Evolutionary conservation across 768 basidiomycete species (phyloP).

Genomic region (Lanmaoa rubissima): DNA sequence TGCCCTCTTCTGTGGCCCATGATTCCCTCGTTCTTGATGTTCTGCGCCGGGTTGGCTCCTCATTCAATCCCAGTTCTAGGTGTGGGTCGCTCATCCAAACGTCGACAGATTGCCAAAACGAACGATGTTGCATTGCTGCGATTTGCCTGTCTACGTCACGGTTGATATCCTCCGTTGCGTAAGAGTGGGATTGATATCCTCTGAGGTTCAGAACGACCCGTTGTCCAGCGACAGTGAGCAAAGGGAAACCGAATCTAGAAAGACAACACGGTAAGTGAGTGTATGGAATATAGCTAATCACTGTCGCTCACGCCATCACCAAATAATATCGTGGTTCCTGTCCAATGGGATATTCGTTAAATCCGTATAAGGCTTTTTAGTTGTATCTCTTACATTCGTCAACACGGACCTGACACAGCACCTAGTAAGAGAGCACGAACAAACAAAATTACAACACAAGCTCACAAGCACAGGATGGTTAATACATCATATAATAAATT

Average conservation of each 20-base stretch:
- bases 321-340: too few species aligned
- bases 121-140: neutral
- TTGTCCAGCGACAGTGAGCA: conserved; percentile 17
- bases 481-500: conserved; percentile 3
- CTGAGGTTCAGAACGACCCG: conserved; percentile 20
- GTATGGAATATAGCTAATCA: too few species aligned
- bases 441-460: neutral
- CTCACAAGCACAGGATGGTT: conserved; percentile 4
- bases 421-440: too few species aligned
- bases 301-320: too few species aligned
- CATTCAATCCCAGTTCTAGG: neutral
- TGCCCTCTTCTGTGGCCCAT: too few species aligned
- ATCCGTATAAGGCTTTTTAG: too few species aligned
- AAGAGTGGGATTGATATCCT: neutral
- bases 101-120: conserved; percentile 3
- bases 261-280: too few species aligned
- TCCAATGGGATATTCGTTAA: too few species aligned
- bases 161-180: neutral
- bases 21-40: too few species aligned
- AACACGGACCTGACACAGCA: too few species aligned
- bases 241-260: conserved; percentile 5
- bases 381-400: too few species aligned
- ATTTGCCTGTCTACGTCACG: neutral
- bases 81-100: neutral
- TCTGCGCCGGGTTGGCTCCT: neutral